phyloP scores from a whole-genome alignment of 768 basidiomycete genomes.

The Mycena rebaudengoi region DNA sequence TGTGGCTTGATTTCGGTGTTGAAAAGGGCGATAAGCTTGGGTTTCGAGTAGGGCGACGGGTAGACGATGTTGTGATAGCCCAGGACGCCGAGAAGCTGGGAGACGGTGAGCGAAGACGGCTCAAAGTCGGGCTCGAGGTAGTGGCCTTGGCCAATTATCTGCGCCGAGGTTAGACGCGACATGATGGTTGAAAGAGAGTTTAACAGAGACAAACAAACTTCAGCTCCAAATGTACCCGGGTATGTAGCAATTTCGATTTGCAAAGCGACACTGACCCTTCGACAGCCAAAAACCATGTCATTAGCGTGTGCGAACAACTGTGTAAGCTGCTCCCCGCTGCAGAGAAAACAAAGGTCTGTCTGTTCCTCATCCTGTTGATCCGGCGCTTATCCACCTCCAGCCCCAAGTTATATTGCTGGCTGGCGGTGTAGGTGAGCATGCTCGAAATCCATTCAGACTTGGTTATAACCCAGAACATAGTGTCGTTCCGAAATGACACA shows the following conservation, averaged over 20 bases:
- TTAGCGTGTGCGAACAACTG: slow-evolving; percentile 63
- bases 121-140: slow-evolving; percentile 86
- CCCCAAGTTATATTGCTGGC: slow-evolving; percentile 76
- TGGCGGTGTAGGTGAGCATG: slow-evolving; percentile 52
- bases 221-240: neutral
- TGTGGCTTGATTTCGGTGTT: slow-evolving; percentile 77
- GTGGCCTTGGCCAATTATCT: slow-evolving; percentile 77
- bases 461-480: slow-evolving; percentile 27
- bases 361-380: neutral
- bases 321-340: slow-evolving; percentile 54
- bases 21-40: slow-evolving; percentile 80
- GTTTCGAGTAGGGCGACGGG: slow-evolving; percentile 79
- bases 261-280: neutral
- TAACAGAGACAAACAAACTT: neutral
- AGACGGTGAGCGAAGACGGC: slow-evolving; percentile 74
- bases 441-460: neutral
- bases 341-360: slow-evolving; percentile 61
- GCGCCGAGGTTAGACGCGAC: slow-evolving; percentile 82
- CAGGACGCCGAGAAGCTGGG: slow-evolving; percentile 83
- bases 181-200: slow-evolving; percentile 44
- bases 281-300: slow-evolving; percentile 60
- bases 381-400: slow-evolving; percentile 43
- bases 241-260: slow-evolving; percentile 9
- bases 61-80: slow-evolving; percentile 80
- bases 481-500: slow-evolving; percentile 79